Evolutionary conservation across 176 grass and related monocot species (phyloP).

Genomic region (Phyllostachys edulis): DNA sequence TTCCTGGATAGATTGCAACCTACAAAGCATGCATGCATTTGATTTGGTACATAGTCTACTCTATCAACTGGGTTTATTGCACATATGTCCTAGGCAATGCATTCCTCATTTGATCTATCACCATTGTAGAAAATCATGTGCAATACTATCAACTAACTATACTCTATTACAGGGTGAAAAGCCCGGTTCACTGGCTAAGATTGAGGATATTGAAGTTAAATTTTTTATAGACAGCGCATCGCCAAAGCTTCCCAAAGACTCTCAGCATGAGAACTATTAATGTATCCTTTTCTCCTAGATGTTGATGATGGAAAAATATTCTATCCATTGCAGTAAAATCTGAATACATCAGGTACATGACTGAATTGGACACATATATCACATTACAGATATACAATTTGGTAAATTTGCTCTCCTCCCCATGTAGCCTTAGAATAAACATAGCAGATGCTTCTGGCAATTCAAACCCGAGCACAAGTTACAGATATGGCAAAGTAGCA

Average conservation of each 20-base stretch:
- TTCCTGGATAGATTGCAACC: too few relatives aligned
- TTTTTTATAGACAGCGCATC: conserved; percentile 76
- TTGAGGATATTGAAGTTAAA: conserved; percentile 58
- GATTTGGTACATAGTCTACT: neutral
- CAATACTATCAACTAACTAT: neutral
- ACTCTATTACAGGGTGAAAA: conserved; percentile 47
- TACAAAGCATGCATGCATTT: neutral
- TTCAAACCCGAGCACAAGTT: conserved; percentile 36
- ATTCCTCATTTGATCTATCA: neutral
- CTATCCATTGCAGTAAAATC: conserved; percentile 34
- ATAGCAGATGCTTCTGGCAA: conserved; percentile 33
- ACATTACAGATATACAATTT: neutral
- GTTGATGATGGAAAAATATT: conserved; percentile 49
- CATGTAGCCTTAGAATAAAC: conserved; percentile 24
- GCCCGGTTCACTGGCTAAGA: conserved; percentile 60
- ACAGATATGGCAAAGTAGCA: conserved; percentile 28
- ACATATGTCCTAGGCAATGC: neutral
- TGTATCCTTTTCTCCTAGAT: conserved; percentile 74
- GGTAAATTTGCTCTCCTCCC: neutral
- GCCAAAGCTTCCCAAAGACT: conserved; percentile 57
- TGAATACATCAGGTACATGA: conserved; percentile 44
- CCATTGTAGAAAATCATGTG: neutral
- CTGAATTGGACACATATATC: neutral
- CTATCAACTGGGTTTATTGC: neutral
- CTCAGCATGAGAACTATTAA: conserved; percentile 53